These are phyloP conservation scores for Prunus yedoensis DNA, from an alignment of 331 rosid species.

Conservation along the genomic window DNA sequence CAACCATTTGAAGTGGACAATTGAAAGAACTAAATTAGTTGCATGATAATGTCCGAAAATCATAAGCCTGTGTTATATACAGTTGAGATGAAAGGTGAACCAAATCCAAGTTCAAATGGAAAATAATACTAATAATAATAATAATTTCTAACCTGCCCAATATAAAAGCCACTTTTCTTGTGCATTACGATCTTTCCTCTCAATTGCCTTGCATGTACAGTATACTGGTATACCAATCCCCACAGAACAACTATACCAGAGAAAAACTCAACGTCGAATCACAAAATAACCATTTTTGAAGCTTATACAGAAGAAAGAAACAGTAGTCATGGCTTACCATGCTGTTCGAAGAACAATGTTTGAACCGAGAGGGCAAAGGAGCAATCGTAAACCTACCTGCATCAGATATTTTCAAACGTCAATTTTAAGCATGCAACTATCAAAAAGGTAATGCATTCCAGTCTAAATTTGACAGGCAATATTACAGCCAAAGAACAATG, in stretches of 20 bases:
- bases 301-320: not conserved
- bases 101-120: not conserved
- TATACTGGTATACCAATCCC: constrained; percentile 87
- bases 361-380: constrained; percentile 82
- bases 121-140: not conserved
- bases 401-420: constrained; percentile 24
- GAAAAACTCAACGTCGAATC: not conserved
- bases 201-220: constrained; percentile 88
- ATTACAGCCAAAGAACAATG: not conserved
- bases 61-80: not conserved
- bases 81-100: not conserved
- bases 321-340: constrained; percentile 45
- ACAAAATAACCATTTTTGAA: not conserved
- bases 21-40: not conserved
- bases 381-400: constrained; percentile 86
- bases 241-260: constrained; percentile 67
- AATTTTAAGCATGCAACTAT: constrained; percentile 1
- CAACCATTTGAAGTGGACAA: constrained; percentile 14
- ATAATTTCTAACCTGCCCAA: constrained; percentile 70
- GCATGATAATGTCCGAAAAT: constrained; percentile 5
- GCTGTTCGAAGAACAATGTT: constrained; percentile 81
- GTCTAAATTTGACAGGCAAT: not conserved
- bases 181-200: constrained; percentile 61
- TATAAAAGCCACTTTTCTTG: constrained; percentile 81
- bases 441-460: not conserved